Base-by-base conservation (phyloP, 331 rosid species). In the Acacia pycnantha region DNA sequence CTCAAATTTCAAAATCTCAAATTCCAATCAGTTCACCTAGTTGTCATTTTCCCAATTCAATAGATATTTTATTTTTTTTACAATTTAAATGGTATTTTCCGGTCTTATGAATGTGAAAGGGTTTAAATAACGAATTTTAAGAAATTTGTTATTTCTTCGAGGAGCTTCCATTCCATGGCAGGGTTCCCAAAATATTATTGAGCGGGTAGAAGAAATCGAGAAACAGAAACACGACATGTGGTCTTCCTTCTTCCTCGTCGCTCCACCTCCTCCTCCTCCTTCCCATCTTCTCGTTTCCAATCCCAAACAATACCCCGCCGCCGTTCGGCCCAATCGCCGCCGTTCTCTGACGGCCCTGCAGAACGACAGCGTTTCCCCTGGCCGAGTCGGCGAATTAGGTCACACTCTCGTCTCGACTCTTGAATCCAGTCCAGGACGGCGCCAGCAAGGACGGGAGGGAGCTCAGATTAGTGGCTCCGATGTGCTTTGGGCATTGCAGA, bases 401-500 rank as follows among this genome's bases (percentile, higher is more conserved):
- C 82, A 41, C 53, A 75, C 86, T 15, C 76, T 82, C 59, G 66
- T 77, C 33, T 73, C 86, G 0, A 56, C 86, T 41, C 50, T 76
- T 26, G 53, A 83, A 77, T 71, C 81, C 65, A 62, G 83, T 19
- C 66, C 77, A 43, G 51, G 70, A 35, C 70, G 31, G 65, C 74
- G 75, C 15, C n/a, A 43, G 48, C 78, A 41, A 48, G 80, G 72
- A 47, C 84, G 68, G 1, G 85, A 82, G 33, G 87, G 76, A 27
- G 29, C 73, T 53, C 86, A 84, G 76, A 88, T 91, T 2, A 90
- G 85, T 13, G 98, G 97, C 75, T 89, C 94, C 3, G 93, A 90
- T 70, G 88, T 94, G 80, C 88, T 94, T 2, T 82, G 88, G 89
- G 97, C 97, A 3, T 50, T 94, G 83, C 92, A 86, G 79, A 93